Conservation (phyloP, 345 rosid genomes). For the Euphorbia pulcherrima region DNA sequence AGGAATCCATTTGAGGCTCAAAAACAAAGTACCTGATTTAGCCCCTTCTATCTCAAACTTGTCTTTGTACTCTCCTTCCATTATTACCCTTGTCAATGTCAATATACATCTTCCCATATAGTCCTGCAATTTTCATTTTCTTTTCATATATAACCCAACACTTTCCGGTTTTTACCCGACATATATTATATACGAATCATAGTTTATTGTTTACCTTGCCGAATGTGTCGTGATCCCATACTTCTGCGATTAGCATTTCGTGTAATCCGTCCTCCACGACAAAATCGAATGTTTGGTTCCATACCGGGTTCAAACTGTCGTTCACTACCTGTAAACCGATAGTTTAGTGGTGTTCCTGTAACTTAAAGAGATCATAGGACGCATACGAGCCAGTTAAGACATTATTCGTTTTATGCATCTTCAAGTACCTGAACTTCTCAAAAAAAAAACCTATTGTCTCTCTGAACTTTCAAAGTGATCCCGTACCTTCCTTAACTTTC, state of each 20-base stretch:
- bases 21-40: conserved; percentile 59
- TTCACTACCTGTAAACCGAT: conserved; percentile 66
- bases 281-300: conserved; percentile 98
- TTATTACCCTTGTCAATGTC: conserved; percentile 86
- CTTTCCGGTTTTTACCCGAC: no score
- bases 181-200: no score
- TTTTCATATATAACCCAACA: no score
- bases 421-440: no score
- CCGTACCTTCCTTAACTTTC: no score
- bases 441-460: no score
- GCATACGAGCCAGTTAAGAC: not conserved
- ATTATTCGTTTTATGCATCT: no score
- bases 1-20: conserved; percentile 88
- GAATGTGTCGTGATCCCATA: conserved; percentile 95
- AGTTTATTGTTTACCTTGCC: conserved; percentile 72
- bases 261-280: conserved; percentile 97
- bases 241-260: conserved; percentile 89
- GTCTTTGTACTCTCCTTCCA: conserved; percentile 83
- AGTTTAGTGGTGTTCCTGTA: not conserved
- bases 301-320: conserved; percentile 82
- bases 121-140: no score
- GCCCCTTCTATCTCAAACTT: conserved; percentile 57
- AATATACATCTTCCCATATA: conserved; percentile 92
- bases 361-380: not conserved
- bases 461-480: no score